Conservation (phyloP, 2,329 filamentous ascomycete genomes). For the Ciborinia camelliae region DNA sequence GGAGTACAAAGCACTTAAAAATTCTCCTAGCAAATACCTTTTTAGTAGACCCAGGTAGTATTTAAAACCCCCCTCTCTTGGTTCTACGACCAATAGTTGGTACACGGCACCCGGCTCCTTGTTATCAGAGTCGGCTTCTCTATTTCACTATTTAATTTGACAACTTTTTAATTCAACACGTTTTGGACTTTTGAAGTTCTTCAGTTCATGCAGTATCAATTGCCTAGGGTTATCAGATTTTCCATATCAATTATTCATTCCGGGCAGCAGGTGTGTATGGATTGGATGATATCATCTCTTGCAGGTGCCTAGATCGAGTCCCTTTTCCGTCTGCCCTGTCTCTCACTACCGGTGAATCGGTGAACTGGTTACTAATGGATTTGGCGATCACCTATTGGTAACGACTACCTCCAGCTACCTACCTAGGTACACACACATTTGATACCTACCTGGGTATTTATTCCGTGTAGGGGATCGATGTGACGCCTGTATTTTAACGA, state of each 20-base stretch:
- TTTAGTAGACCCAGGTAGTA: conserved; percentile 5
- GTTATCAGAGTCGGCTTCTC: conserved; percentile 1
- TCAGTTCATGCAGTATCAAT: conserved; percentile 11
- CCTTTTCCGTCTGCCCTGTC: background rate
- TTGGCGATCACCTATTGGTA: conserved; percentile 13
- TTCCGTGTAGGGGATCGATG: conserved; percentile 9
- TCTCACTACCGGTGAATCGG: background rate
- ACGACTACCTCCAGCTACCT: too few relatives aligned
- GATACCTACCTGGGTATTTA: too few relatives aligned
- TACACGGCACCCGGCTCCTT: conserved; percentile 12
- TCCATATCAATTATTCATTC: background rate
- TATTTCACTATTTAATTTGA: background rate
- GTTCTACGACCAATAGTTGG: conserved; percentile 15
- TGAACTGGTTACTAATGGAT: conserved; percentile 3
- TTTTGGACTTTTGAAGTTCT: background rate
- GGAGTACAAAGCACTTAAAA: conserved; percentile 1
- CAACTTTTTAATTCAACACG: background rate
- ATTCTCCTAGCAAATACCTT: conserved; percentile 9
- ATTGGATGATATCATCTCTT: conserved; percentile 14
- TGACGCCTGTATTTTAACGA: conserved; percentile 21
- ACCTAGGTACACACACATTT: background rate
- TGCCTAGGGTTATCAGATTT: background rate
- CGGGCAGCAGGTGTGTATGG: background rate
- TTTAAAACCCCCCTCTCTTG: conserved; percentile 4
- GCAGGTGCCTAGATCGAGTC: background rate